A percentile compares a stretch with the other conserved stretches of the same genome.
Conservation (phyloP, 805 yeast genomes). For the Suhomyces faveliae region DNA sequence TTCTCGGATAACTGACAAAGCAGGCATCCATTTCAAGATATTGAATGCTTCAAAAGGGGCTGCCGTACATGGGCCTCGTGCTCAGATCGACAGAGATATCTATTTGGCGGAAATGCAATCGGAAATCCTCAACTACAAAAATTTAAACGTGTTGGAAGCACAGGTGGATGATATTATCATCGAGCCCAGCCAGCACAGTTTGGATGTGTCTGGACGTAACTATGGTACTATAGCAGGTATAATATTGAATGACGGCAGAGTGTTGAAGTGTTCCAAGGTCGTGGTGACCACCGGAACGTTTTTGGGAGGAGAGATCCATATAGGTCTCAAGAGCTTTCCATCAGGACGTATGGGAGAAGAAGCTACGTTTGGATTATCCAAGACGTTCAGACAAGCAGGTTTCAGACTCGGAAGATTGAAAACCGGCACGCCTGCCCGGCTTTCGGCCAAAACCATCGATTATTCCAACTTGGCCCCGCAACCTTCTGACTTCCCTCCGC, state of each 20-base stretch:
- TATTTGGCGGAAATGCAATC: conserved; percentile 79
- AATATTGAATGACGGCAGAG: conserved; percentile 62
- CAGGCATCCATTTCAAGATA: conserved; percentile 89
- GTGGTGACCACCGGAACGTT: conserved; percentile 96
- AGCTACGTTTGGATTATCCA: conserved; percentile 85
- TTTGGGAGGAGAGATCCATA: conserved; percentile 89
- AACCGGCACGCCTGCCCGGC: conserved; percentile 96
- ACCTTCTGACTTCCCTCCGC: conserved; percentile 79
- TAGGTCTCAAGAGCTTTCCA: conserved; percentile 76
- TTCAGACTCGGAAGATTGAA: conserved; percentile 85
- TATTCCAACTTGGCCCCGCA: conserved; percentile 64
- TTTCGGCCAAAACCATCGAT: conserved; percentile 70
- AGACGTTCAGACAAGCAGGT: conserved; percentile 73
- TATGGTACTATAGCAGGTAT: conserved; percentile 65
- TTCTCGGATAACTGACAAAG: conserved; percentile 79
- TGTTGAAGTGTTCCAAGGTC: conserved; percentile 62
- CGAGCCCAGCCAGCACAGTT: conserved; percentile 30
- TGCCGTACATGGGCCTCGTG: conserved; percentile 98
- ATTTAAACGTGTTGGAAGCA: conserved; percentile 63
- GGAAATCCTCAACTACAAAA: conserved; percentile 52
- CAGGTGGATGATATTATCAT: conserved; percentile 84
- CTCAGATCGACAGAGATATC: conserved; percentile 86
- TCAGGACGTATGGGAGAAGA: conserved; percentile 93
- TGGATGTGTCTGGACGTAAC: conserved; percentile 37
- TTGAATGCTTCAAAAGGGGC: conserved; percentile 86